These are phyloP conservation scores for Ceratorhiza oryzae-sativae DNA, from an alignment of 1,284 basidiomycete genomes.

Conservation along the genomic window DNA sequence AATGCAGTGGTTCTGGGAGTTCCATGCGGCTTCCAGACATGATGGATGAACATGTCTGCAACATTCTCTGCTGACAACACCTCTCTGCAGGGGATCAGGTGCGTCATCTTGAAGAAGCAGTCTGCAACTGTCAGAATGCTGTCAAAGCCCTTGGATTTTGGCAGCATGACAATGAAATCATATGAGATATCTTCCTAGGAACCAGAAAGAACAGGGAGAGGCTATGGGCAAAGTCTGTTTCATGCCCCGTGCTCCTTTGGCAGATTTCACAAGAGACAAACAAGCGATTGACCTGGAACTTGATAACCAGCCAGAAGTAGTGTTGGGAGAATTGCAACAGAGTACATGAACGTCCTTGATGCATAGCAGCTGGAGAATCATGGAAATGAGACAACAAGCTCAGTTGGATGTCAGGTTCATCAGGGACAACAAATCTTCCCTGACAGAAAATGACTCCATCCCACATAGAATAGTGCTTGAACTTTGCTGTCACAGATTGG, in stretches of 20 bases:
- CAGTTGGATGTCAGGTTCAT: conserved; percentile 11
- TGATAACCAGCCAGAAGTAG: conserved; percentile 31
- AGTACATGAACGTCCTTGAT: conserved; percentile 48
- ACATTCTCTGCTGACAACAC: not conserved
- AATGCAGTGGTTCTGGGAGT: not conserved
- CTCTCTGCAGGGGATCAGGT: conserved; percentile 42
- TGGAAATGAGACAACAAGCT: conserved; percentile 22
- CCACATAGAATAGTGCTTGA: not conserved
- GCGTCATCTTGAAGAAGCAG: conserved; percentile 42
- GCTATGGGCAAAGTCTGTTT: conserved; percentile 39
- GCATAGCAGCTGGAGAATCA: conserved; percentile 42
- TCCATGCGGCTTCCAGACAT: conserved; percentile 36
- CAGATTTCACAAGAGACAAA: conserved; percentile 26
- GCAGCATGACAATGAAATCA: conserved; percentile 44
- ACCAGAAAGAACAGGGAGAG: conserved; percentile 40
- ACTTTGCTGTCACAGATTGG: not conserved
- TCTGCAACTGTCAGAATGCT: conserved; percentile 45
- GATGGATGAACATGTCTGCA: conserved; percentile 19
- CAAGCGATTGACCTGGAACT: conserved; percentile 7
- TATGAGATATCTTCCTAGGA: conserved; percentile 42
- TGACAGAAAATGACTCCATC: conserved; percentile 13
- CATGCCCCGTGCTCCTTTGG: conserved; percentile 39
- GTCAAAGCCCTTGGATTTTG: conserved; percentile 40
- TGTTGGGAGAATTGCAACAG: not conserved
- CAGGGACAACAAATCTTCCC: conserved; percentile 32